A percentile compares a stretch with the other conserved stretches of the same genome.
These are phyloP conservation scores for Thielaviopsis ethacetica DNA, from an alignment of 2,329 filamentous ascomycete genomes.

Conservation along the genomic window DNA sequence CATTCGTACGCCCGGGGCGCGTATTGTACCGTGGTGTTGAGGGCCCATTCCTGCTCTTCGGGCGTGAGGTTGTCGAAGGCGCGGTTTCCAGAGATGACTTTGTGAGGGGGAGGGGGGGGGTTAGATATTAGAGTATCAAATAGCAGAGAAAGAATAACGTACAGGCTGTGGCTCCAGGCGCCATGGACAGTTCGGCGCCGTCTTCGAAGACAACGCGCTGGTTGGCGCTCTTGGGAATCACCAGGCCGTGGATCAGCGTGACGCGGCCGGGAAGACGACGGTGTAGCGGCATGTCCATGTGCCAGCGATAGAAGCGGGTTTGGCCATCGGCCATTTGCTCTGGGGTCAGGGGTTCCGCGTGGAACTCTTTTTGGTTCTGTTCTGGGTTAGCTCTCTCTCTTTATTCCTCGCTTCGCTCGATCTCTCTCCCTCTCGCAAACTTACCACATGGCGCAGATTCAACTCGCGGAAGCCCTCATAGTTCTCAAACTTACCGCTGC, in stretches of 20 bases:
- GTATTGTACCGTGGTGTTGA: constrained; percentile 9
- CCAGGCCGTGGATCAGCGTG: constrained; percentile 9
- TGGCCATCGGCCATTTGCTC: constrained; percentile 9
- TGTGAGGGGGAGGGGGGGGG: background rate
- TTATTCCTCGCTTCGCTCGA: too few species aligned
- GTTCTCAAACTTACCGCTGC: constrained; percentile 7
- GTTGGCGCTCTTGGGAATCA: constrained; percentile 5
- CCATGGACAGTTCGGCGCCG: constrained; percentile 1
- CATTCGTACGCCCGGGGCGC: constrained; percentile 10
- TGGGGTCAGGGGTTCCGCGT: constrained; percentile 5
- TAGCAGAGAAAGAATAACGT: background rate
- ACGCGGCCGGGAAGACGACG: constrained; percentile 10
- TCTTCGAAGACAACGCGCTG: constrained; percentile 8
- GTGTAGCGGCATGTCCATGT: constrained; percentile 11
- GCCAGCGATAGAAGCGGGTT: constrained; percentile 11
- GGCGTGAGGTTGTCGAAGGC: constrained; percentile 9
- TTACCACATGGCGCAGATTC: constrained; percentile 9
- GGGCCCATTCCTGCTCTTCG: constrained; percentile 10
- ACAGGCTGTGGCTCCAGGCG: constrained; percentile 9
- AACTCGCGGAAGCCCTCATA: constrained; percentile 8
- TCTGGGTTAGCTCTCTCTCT: background rate
- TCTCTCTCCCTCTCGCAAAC: background rate
- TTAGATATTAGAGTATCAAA: background rate
- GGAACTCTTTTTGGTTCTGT: constrained; percentile 11
- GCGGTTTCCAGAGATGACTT: constrained; percentile 8